Conservation (phyloP, 306 rosid genomes). For the Cucurbita argyrosperma region DNA sequence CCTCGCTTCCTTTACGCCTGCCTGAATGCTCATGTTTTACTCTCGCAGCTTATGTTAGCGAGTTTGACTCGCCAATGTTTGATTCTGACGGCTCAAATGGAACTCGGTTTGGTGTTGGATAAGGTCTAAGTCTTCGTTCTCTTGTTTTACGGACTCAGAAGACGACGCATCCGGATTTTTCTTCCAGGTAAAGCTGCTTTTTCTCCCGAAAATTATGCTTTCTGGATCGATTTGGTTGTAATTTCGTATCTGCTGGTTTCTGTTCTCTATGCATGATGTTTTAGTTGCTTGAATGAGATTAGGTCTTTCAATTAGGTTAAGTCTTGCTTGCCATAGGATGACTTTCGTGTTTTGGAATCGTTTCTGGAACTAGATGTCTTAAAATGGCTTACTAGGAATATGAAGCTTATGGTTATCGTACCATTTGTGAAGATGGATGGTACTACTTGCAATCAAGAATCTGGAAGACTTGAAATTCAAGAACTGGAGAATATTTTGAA, state of each 20-base stretch:
- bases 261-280: not conserved
- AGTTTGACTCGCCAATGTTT: not conserved
- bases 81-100: not conserved
- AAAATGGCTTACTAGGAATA: not conserved
- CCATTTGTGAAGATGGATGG: conserved; percentile 25
- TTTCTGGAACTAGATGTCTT: not conserved
- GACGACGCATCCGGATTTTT: not conserved
- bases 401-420: not conserved
- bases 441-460: conserved; percentile 18
- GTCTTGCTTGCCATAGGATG: not conserved
- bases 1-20: not conserved
- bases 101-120: not conserved
- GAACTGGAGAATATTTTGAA: conserved; percentile 41
- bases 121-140: not conserved
- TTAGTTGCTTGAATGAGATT: not conserved
- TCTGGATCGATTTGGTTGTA: not conserved
- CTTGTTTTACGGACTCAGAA: not conserved
- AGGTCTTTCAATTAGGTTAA: not conserved
- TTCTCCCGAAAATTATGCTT: not conserved
- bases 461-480: conserved; percentile 18
- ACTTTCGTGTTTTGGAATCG: not conserved
- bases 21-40: not conserved
- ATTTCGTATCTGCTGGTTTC: not conserved
- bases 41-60: not conserved
- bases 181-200: not conserved